Evolutionary conservation across 495 filamentous ascomycete species (phyloP).

Genomic region (Annulohypoxylon maeteangense): DNA sequence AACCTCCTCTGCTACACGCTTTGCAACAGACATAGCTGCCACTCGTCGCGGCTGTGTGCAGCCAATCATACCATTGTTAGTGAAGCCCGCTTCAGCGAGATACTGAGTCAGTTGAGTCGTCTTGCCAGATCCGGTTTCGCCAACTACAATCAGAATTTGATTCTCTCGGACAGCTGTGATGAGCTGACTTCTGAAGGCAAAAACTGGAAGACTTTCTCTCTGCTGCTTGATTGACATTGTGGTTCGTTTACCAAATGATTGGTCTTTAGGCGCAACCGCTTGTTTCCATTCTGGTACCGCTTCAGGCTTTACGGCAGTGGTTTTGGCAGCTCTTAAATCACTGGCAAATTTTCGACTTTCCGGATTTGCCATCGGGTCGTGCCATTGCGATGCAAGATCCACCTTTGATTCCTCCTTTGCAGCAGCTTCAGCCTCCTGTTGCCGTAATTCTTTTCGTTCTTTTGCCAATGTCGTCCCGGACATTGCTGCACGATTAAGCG

Average conservation of each 20-base stretch:
- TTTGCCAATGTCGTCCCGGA: slow-evolving; percentile 89
- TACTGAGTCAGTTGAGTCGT: slow-evolving; percentile 98
- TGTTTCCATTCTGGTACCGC: slow-evolving; percentile 93
- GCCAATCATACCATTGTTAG: slow-evolving; percentile 90
- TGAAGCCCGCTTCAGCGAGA: slow-evolving; percentile 90
- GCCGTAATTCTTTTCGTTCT: slow-evolving; percentile 86
- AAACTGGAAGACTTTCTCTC: slow-evolving; percentile 89
- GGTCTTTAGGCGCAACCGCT: slow-evolving; percentile 82
- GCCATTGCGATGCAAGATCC: slow-evolving; percentile 92
- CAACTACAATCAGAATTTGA: slow-evolving; percentile 94
- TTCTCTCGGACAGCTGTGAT: slow-evolving; percentile 88
- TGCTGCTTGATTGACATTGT: slow-evolving; percentile 96
- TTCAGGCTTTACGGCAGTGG: slow-evolving; percentile 58
- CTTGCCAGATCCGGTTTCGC: slow-evolving; percentile 97
- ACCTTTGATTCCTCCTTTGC: slow-evolving; percentile 81
- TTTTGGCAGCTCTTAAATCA: slow-evolving; percentile 74
- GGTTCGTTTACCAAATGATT: slow-evolving; percentile 85
- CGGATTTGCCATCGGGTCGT: slow-evolving; percentile 92
- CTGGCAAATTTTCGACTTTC: slow-evolving; percentile 87
- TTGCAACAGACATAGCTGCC: slow-evolving; percentile 95
- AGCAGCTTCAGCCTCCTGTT: slow-evolving; percentile 82
- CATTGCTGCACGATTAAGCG: slow-evolving; percentile 94
- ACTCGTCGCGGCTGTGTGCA: slow-evolving; percentile 98
- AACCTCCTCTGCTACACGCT: slow-evolving; percentile 96
- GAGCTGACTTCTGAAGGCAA: slow-evolving; percentile 85